Base-by-base conservation (phyloP, 371 early-diverging fungal genomes). In the Actinomucor elegans region DNA sequence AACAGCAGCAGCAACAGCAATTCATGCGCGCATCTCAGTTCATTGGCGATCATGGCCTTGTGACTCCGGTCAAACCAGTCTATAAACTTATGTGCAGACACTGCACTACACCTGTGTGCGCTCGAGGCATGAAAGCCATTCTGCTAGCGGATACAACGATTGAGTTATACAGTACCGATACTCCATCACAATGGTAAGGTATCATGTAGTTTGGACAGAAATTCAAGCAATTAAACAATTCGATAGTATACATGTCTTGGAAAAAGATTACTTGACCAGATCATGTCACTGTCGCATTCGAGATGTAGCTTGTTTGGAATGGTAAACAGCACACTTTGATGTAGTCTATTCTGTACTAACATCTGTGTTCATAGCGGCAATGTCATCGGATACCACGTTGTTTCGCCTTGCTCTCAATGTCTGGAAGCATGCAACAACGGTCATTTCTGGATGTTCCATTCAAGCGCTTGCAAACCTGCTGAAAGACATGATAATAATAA, bases 361-460 rank as follows among this genome's bases (percentile, higher is more conserved):
- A 18, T 15, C 33, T 48, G 2, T 24, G 14, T 15, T 23, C 1
- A 42, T 51, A 85, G 97, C 70, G 96, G 96, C 12, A 95, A 94
- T 67, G 89, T 92, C 14, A 78, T 97, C 46, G 98, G 98, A 3
- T 97, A 98, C 73, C 97, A 95, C 69, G 92, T 98, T 9, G 92
- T 94, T 0, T 92, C 92, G 59, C 98, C 98, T 8, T 99, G 99
- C 71, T 69, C 81, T n/a, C 78, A 74, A 42, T 98, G 98, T 66
- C 77, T 97, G 32, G 88, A 88, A 26, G 83, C 92, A 27, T 91
- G 94, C 61, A 94, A 97, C 76, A 98, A 96, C 66, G 97, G 98
- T 5, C 98, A 97, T 64, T 93, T 95, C 62, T 96, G 95, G 95
- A 97, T 98, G 96, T 98, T 97, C 64, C 86, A 93, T 59, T 87